Conservation (phyloP, 2,329 filamentous ascomycete species). For the Rhynchosporium graminicola region DNA sequence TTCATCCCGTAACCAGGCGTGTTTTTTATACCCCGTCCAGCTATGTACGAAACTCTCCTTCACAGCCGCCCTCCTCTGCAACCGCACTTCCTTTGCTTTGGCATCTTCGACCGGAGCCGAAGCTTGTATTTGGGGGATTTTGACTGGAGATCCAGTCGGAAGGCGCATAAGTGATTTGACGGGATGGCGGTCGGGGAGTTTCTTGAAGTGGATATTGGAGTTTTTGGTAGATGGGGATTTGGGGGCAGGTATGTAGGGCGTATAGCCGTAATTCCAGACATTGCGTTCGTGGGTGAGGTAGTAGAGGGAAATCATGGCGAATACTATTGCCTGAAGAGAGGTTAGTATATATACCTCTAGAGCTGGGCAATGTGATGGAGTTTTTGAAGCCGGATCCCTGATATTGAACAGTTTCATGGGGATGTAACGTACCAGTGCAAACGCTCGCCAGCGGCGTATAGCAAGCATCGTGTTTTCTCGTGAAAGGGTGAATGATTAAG, state of each 20-base stretch:
- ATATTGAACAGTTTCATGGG: too few relatives aligned
- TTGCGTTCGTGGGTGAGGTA: slow-evolving; percentile 31
- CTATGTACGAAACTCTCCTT: slow-evolving; percentile 44
- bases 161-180: slow-evolving; percentile 35
- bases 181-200: slow-evolving; percentile 36
- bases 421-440: slow-evolving; percentile 19
- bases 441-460: slow-evolving; percentile 35
- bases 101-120: slow-evolving; percentile 30
- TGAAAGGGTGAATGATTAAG: neutral
- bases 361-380: too few relatives aligned
- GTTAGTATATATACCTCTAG: too few relatives aligned
- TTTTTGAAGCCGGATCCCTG: too few relatives aligned
- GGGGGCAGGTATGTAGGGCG: slow-evolving; percentile 23
- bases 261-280: slow-evolving; percentile 31
- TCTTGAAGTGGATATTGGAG: slow-evolving; percentile 52
- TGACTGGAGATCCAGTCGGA: slow-evolving; percentile 32
- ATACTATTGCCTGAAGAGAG: slow-evolving; percentile 19
- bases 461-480: slow-evolving; percentile 26
- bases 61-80: slow-evolving; percentile 33
- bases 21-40: slow-evolving; percentile 79
- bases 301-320: slow-evolving; percentile 32
- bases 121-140: slow-evolving; percentile 37
- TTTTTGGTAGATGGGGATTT: slow-evolving; percentile 44
- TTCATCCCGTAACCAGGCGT: slow-evolving; percentile 87
- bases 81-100: slow-evolving; percentile 29